Evolutionary conservation across 2,329 filamentous ascomycete species (phyloP).

Genomic region (Arthroderma sp.): DNA sequence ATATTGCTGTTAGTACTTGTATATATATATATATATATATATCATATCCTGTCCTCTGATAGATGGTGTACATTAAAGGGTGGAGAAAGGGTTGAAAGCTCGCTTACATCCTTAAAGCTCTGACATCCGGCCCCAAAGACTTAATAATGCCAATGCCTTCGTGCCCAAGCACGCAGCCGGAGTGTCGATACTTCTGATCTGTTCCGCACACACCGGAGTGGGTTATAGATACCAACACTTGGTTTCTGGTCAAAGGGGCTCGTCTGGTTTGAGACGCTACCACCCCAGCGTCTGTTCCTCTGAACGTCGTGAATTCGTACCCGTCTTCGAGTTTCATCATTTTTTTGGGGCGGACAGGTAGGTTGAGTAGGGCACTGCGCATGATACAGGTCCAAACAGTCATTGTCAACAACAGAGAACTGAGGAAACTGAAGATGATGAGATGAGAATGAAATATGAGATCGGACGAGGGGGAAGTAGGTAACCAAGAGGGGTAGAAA

Average conservation of each 20-base stretch:
- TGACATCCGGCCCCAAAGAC: constrained; percentile 22
- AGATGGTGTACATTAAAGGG: not conserved
- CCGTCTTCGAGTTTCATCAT: not conserved
- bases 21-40: no score
- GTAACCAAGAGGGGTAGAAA: not conserved
- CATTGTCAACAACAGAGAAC: not conserved
- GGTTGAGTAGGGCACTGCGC: not conserved
- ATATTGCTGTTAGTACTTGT: not conserved
- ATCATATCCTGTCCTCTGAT: not conserved
- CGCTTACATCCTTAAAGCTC: constrained; percentile 22
- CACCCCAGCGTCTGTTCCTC: constrained; percentile 7
- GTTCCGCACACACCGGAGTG: constrained; percentile 58
- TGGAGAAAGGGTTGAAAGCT: not conserved
- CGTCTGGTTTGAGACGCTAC: constrained; percentile 1
- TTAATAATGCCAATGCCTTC: constrained; percentile 29
- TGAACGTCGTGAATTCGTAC: constrained; percentile 9
- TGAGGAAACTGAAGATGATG: not conserved
- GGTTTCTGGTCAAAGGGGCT: constrained; percentile 3
- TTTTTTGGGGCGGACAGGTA: not conserved
- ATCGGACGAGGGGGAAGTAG: not conserved
- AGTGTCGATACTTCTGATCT: constrained; percentile 22
- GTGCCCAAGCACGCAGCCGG: constrained; percentile 25
- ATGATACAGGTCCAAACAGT: not conserved
- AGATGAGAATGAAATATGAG: not conserved
- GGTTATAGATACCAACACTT: constrained; percentile 52